phyloP scores from a whole-genome alignment of 2,329 filamentous ascomycete species.

The Penicillium italicum region DNA sequence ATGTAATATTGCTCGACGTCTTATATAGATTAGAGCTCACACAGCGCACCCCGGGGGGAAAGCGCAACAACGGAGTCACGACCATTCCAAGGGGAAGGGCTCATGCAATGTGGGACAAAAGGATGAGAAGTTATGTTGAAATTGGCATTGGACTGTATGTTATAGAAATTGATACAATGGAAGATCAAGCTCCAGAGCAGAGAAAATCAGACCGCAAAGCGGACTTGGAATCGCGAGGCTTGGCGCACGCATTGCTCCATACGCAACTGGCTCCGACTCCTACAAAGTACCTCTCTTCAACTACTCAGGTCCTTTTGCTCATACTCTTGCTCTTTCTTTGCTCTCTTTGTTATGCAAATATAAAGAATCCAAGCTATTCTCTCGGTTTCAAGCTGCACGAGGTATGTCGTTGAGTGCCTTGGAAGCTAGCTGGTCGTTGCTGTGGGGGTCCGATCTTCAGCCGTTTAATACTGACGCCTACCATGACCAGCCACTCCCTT shows the following conservation, averaged over 20 bases:
- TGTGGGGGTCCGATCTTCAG: conserved; percentile 19
- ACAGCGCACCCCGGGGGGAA: conserved; percentile 25
- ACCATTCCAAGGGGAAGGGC: conserved; percentile 25
- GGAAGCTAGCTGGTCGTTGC: conserved; percentile 16
- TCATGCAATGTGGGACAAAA: conserved; percentile 4
- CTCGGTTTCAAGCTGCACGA: conserved; percentile 7
- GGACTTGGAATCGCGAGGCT: conserved; percentile 15
- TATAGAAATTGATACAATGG: background rate
- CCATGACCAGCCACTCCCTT: conserved; percentile 19
- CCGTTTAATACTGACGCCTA: conserved; percentile 26
- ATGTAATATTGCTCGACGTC: conserved; percentile 8
- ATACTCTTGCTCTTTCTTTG: conserved; percentile 1
- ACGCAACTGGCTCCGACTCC: conserved; percentile 15
- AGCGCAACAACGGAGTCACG: conserved; percentile 31
- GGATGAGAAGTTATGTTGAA: background rate
- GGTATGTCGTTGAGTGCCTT: conserved; percentile 17
- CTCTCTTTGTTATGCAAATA: conserved; percentile 8
- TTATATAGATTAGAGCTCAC: conserved; percentile 18
- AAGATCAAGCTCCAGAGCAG: conserved; percentile 1
- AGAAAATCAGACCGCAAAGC: conserved; percentile 17
- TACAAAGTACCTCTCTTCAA: background rate
- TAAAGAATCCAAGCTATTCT: background rate
- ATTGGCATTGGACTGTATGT: conserved; percentile 2
- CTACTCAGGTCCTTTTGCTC: background rate
- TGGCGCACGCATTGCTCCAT: conserved; percentile 24